These are phyloP conservation scores for Clavispora fructus DNA, from an alignment of 805 yeast species.

Conservation along the genomic window DNA sequence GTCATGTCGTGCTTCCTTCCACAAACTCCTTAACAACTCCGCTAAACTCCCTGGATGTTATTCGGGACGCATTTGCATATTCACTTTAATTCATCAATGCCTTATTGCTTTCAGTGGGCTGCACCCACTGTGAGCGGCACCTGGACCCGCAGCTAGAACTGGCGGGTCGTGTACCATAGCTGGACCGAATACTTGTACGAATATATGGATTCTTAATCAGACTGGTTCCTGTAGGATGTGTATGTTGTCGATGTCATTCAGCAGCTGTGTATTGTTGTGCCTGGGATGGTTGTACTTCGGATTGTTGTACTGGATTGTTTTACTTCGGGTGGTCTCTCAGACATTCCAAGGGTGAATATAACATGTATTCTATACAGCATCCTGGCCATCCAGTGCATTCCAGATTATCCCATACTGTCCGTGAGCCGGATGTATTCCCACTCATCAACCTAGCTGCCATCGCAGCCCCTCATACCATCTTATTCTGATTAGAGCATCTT, in stretches of 20 bases:
- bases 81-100: slow-evolving; percentile 2
- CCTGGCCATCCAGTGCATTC: neutral
- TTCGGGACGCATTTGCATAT: slow-evolving; percentile 1
- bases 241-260: no score
- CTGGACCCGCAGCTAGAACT: neutral
- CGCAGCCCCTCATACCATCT: no score
- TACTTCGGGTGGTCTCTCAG: no score
- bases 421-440: no score
- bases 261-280: no score
- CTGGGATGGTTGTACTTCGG: no score
- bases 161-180: slow-evolving; percentile 1
- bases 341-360: neutral
- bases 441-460: no score
- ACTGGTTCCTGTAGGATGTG: no score
- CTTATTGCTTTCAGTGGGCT: neutral
- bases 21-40: neutral
- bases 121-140: neutral
- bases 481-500: slow-evolving; percentile 25
- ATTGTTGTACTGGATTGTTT: no score
- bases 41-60: no score
- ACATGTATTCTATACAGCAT: no score
- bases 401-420: no score
- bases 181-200: neutral
- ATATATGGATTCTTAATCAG: neutral
- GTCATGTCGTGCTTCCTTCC: neutral